Evolutionary conservation across 129 eudicot genomes (phyloP).

Genomic region (Tagetes erecta): DNA sequence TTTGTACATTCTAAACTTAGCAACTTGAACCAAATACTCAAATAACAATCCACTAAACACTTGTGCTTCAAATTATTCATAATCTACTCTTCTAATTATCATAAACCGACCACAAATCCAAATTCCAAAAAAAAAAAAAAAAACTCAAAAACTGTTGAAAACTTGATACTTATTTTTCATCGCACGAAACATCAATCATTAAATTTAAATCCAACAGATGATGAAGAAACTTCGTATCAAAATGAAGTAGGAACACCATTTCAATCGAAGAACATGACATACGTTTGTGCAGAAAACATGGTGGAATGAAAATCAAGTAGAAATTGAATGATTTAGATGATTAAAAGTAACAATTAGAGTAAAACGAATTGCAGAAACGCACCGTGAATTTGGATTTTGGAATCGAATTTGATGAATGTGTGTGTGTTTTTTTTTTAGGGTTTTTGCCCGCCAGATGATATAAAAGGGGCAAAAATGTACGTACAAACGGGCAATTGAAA

Average conservation of each 20-base stretch:
- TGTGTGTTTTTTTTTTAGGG: conserved; percentile 35
- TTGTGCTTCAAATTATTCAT: background rate
- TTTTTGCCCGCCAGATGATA: conserved; percentile 39
- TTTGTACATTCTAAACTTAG: background rate
- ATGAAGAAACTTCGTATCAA: background rate
- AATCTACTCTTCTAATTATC: conserved; percentile 11
- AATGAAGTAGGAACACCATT: background rate
- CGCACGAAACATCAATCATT: conserved; percentile 1
- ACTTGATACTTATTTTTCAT: background rate
- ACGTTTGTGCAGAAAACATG: background rate
- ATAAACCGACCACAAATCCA: conserved; percentile 18
- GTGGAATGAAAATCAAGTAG: background rate
- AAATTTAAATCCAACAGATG: background rate
- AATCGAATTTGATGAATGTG: conserved; percentile 33
- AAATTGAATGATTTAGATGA: conserved; percentile 14
- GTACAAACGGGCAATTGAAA: conserved; percentile 35
- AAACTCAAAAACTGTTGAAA: too few species aligned
- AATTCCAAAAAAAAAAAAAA: background rate
- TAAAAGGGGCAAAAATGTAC: conserved; percentile 24
- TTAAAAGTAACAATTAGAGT: conserved; percentile 10
- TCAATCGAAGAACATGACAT: conserved; percentile 3
- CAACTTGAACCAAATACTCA: background rate
- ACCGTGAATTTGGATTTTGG: conserved; percentile 31
- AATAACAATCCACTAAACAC: too few species aligned
- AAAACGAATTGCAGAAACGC: conserved; percentile 22